phyloP scores from a whole-genome alignment of 768 basidiomycete genomes.

The Calocybe indica region DNA sequence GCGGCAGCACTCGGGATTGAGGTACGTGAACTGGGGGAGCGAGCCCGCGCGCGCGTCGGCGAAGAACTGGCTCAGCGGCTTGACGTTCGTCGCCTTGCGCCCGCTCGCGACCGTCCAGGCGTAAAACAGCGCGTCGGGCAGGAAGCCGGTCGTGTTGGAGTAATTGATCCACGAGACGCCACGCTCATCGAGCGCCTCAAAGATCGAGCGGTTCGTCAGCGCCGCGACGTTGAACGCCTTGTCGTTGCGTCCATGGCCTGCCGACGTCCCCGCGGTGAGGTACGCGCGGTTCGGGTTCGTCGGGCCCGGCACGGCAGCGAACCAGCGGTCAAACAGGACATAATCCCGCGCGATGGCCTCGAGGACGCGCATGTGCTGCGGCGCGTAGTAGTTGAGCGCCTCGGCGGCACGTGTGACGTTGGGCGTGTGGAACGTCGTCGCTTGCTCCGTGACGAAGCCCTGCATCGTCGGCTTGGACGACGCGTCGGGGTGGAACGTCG shows the following conservation, averaged over 20 bases:
- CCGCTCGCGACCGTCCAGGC: constrained; percentile 14
- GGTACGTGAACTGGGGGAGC: constrained; percentile 22
- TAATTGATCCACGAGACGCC: constrained; percentile 22
- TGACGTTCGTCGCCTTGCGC: constrained; percentile 10
- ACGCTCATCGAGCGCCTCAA: constrained; percentile 17
- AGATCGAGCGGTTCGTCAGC: constrained; percentile 17
- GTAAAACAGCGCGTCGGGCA: constrained; percentile 18
- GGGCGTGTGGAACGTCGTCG: constrained; percentile 11
- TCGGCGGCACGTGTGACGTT: constrained; percentile 15
- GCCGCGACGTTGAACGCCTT: constrained; percentile 9
- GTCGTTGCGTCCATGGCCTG: constrained; percentile 23
- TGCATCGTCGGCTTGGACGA: constrained; percentile 12
- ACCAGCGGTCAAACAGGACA: constrained; percentile 24
- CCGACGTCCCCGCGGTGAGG: constrained; percentile 20
- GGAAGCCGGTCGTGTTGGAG: constrained; percentile 14
- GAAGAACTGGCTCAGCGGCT: constrained; percentile 22
- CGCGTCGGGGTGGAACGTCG: constrained; percentile 15
- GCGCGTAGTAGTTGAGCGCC: constrained; percentile 19
- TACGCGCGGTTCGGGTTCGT: constrained; percentile 26
- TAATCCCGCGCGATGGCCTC: constrained; percentile 17
- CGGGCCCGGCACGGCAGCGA: constrained; percentile 22
- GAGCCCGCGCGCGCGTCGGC: constrained; percentile 16
- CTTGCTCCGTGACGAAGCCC: constrained; percentile 19
- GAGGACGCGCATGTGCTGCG: constrained; percentile 16
- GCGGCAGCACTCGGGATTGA: constrained; percentile 21